These are phyloP conservation scores for Porpolomopsis calyptriformis DNA, from an alignment of 768 basidiomycete genomes.

Conservation along the genomic window DNA sequence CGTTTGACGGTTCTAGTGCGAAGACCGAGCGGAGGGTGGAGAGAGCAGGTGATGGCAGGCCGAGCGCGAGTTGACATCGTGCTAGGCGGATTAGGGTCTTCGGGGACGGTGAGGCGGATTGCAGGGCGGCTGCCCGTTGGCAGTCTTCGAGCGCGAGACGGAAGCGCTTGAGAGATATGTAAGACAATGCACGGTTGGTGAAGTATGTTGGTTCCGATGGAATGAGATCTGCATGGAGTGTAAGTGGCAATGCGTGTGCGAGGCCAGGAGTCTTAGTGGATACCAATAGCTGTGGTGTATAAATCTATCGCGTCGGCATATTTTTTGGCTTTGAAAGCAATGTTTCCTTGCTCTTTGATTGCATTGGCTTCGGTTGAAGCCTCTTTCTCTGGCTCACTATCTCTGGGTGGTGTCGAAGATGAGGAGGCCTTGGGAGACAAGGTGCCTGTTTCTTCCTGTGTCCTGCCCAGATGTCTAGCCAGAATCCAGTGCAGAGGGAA, in stretches of 20 bases:
- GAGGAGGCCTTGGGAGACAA: constrained; percentile 6
- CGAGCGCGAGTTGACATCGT: constrained; percentile 75
- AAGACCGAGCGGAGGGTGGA: constrained; percentile 56
- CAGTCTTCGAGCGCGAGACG: constrained; percentile 67
- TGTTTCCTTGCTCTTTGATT: constrained; percentile 67
- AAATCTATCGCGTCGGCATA: constrained; percentile 62
- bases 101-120: constrained; percentile 46
- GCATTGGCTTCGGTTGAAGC: constrained; percentile 43
- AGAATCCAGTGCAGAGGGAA: background rate
- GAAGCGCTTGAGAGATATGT: constrained; percentile 75
- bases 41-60: constrained; percentile 53
- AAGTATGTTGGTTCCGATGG: constrained; percentile 62
- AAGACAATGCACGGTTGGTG: constrained; percentile 80
- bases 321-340: constrained; percentile 54
- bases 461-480: background rate
- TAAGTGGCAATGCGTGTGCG: constrained; percentile 6
- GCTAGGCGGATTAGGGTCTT: constrained; percentile 80
- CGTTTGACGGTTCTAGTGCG: constrained; percentile 50
- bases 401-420: constrained; percentile 17
- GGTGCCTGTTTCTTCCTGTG: constrained; percentile 1
- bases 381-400: constrained; percentile 26
- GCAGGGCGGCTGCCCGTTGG: constrained; percentile 59
- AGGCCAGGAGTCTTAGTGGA: constrained; percentile 10
- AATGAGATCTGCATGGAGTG: constrained; percentile 37
- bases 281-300: constrained; percentile 70